Percentiles rank a stretch among this genome's conserved stretches.
phyloP scores from a whole-genome alignment of 495 filamentous ascomycete genomes.

The Astrothelium subdiscretum region DNA sequence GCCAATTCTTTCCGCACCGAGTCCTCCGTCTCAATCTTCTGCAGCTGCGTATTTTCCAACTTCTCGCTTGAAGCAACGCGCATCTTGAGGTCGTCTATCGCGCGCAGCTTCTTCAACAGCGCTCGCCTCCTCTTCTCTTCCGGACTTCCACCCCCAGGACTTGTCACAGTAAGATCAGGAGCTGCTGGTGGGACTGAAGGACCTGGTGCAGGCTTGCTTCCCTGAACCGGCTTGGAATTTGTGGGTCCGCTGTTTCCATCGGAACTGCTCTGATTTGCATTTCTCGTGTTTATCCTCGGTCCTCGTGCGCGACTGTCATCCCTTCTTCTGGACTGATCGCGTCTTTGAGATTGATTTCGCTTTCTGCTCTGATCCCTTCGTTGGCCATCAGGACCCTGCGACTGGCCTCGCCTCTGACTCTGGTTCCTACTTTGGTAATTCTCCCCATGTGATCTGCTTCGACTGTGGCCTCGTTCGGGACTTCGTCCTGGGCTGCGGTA shows the following conservation, averaged over 20 bases:
- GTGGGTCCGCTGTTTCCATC: neutral
- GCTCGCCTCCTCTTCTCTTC: constrained; percentile 84
- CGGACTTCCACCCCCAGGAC: constrained; percentile 34
- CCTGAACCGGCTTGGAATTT: neutral
- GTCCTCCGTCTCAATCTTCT: constrained; percentile 89
- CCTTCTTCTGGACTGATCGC: constrained; percentile 6
- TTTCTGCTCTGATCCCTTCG: constrained; percentile 16
- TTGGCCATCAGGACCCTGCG: constrained; percentile 24
- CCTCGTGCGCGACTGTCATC: constrained; percentile 14
- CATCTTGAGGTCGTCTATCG: constrained; percentile 97
- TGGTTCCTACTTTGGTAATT: constrained; percentile 21
- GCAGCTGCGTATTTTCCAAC: constrained; percentile 93
- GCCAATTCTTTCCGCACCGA: constrained; percentile 71
- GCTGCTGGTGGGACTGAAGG: constrained; percentile 6
- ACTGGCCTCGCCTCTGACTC: constrained; percentile 24
- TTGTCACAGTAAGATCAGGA: constrained; percentile 38
- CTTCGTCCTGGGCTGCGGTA: constrained; percentile 36
- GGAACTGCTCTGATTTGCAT: neutral
- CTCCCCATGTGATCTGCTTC: constrained; percentile 16
- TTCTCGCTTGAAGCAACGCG: constrained; percentile 87
- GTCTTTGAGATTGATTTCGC: constrained; percentile 11
- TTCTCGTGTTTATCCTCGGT: constrained; percentile 10
- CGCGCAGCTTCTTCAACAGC: constrained; percentile 90
- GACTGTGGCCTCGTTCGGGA: constrained; percentile 49
- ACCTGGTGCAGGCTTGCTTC: constrained; percentile 9